Conservation (phyloP, 176 grass and related monocot genomes). For the Bromus sterilis region DNA sequence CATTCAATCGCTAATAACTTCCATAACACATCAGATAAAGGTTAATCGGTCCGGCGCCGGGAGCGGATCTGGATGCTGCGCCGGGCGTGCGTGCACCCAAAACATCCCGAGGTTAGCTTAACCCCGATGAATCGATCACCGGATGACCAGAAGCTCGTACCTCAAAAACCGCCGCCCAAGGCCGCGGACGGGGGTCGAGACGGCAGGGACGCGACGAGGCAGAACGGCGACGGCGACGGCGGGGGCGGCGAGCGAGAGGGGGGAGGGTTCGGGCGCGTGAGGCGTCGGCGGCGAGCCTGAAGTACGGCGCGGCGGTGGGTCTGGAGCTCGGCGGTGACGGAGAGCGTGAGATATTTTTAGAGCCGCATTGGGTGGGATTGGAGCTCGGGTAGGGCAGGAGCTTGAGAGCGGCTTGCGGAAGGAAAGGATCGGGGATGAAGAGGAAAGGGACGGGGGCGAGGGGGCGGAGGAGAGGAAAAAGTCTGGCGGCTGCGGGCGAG, state of each 20-base stretch:
- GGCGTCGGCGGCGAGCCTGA: not conserved
- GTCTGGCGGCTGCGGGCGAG: not conserved
- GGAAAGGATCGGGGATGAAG: not conserved
- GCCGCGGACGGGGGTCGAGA: not conserved
- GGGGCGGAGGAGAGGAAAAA: not conserved
- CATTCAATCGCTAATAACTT: not conserved
- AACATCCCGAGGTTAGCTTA: not conserved
- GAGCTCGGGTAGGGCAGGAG: not conserved
- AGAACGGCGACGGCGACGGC: not conserved
- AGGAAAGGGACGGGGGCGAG: conserved; percentile 1
- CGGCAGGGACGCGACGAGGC: not conserved
- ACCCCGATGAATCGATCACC: not conserved
- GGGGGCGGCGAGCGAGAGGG: not conserved
- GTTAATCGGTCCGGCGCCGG: not conserved
- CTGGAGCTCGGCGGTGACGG: not conserved
- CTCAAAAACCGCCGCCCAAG: not conserved
- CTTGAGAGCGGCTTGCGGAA: not conserved
- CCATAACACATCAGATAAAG: not conserved
- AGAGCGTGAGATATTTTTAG: not conserved
- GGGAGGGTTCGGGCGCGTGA: not conserved
- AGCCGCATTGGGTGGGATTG: not conserved
- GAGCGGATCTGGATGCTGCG: not conserved
- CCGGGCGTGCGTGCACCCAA: not conserved
- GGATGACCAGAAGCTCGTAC: not conserved
- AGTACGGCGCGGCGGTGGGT: not conserved